Conservation (phyloP, 2,329 filamentous ascomycete species). For the Alternaria incomplexa region DNA sequence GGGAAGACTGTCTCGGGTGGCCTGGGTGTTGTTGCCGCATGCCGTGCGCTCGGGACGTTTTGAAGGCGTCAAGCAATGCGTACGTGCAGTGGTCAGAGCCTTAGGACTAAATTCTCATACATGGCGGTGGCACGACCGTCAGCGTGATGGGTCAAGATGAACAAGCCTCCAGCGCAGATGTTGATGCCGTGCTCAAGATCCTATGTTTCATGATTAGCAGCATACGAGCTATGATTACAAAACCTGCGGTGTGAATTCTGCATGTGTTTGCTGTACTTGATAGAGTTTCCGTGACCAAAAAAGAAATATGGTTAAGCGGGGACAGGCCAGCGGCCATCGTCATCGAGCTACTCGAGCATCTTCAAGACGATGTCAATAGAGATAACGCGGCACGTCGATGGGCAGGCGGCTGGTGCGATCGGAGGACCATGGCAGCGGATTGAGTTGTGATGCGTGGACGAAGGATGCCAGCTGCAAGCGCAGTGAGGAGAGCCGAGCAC, state of each 20-base stretch:
- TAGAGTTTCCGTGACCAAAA: neutral
- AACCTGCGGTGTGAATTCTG: neutral
- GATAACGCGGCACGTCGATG: neutral
- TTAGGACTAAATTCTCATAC: neutral
- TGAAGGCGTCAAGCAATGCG: neutral
- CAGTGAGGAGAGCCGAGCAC: conserved; percentile 15
- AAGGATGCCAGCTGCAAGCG: conserved; percentile 1
- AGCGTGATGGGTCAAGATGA: neutral
- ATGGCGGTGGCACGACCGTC: neutral
- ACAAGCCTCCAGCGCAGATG: neutral
- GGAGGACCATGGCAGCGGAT: neutral
- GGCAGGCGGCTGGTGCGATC: neutral
- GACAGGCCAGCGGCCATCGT: neutral
- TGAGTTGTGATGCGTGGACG: conserved; percentile 11
- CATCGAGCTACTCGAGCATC: neutral
- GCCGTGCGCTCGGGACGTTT: neutral
- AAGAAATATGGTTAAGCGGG: neutral
- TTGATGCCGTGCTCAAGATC: neutral
- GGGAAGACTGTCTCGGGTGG: neutral
- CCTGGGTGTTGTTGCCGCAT: neutral
- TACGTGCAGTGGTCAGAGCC: neutral
- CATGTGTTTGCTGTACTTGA: neutral
- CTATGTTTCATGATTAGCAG: neutral
- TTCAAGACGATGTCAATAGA: neutral
- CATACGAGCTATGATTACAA: neutral